Evolutionary conservation across 2,329 filamentous ascomycete species (phyloP), one percentile per base, ranked within the genome.

Genomic region (Lasiodiplodia sp.): DNA sequence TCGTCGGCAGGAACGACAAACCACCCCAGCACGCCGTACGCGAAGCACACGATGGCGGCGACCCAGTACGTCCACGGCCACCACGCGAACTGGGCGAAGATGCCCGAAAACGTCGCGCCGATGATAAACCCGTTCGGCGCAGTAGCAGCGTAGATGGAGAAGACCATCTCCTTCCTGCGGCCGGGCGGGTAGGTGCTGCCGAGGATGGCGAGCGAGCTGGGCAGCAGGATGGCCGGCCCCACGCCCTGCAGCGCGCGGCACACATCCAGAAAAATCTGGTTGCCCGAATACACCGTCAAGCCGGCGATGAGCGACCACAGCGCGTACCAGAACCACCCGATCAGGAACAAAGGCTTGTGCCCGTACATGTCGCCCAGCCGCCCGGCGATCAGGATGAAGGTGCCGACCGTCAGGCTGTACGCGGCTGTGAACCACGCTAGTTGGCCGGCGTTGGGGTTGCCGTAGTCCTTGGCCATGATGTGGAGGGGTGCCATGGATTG

Each of bases 141-240:
- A 62, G 78, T 79, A 2, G 82, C 83, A 5, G 83, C 85, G 69
- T 86, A 87, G 11, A 84, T 68, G 0, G 81, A 77, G 71, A 92
- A 90, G 0, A 87, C 83, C 78, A 91, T 86, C 58, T 87, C 84
- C 75, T 90, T 91, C 69, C 84, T 82, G 65, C 77, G 80, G 0
- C 89, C 88, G 0, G 86, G 86, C 0, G 82, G 78, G 71, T 90
- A 91, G 0, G 85, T 83, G 0, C 81, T 80, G 2, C 88, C 89
- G 0, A 92, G 76, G 14, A 92, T 81, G 2, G 88, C 89, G 25
- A 92, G 77, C 0, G 83, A 88, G 70, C 91, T 92, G 0, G 90
- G 90, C 28, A 92, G 79, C 12, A 85, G 79, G 40, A 92, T 81
- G 0, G 89, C 88, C 0, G 88, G 87, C 0, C 90, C 90, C 21